These are phyloP conservation scores for Escovopsis sp. DNA, from an alignment of 2,329 filamentous ascomycete species.

Conservation along the genomic window DNA sequence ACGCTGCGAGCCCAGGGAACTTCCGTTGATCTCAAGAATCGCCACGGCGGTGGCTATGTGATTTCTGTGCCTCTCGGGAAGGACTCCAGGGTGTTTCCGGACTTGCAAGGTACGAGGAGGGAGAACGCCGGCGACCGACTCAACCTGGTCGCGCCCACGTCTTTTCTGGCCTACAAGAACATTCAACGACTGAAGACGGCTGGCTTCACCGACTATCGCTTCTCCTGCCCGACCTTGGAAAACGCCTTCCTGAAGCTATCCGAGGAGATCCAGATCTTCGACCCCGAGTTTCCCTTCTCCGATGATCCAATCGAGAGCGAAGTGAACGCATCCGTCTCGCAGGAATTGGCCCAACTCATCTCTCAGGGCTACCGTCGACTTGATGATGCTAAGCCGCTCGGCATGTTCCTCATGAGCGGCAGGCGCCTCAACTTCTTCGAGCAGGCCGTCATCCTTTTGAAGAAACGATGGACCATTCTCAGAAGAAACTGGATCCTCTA, in stretches of 20 bases:
- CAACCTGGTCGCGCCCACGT: constrained; percentile 57
- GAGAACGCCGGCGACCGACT: constrained; percentile 54
- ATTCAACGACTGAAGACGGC: constrained; percentile 53
- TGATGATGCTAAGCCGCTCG: constrained; percentile 12
- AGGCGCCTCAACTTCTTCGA: constrained; percentile 51
- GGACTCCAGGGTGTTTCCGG: constrained; percentile 32
- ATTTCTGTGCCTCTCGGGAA: constrained; percentile 51
- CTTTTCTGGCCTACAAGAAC: constrained; percentile 54
- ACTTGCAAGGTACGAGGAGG: constrained; percentile 41
- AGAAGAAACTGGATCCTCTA: constrained; percentile 68
- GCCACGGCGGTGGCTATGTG: constrained; percentile 69
- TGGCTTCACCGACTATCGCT: constrained; percentile 63
- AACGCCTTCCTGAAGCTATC: constrained; percentile 82
- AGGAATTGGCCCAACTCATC: background rate
- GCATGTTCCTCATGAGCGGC: constrained; percentile 50
- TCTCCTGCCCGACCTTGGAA: constrained; percentile 81
- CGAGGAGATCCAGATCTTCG: constrained; percentile 47
- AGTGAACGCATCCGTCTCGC: constrained; percentile 8
- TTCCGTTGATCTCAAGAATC: constrained; percentile 72
- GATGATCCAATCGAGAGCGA: constrained; percentile 10
- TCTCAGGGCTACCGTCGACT: constrained; percentile 1
- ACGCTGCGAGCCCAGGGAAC: constrained; percentile 69
- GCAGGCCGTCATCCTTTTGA: constrained; percentile 62
- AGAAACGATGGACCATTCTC: constrained; percentile 64
- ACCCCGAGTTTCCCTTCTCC: constrained; percentile 28